phyloP scores from a whole-genome alignment of 108 stramenopile genomes.

The Craspedostauros australis region DNA sequence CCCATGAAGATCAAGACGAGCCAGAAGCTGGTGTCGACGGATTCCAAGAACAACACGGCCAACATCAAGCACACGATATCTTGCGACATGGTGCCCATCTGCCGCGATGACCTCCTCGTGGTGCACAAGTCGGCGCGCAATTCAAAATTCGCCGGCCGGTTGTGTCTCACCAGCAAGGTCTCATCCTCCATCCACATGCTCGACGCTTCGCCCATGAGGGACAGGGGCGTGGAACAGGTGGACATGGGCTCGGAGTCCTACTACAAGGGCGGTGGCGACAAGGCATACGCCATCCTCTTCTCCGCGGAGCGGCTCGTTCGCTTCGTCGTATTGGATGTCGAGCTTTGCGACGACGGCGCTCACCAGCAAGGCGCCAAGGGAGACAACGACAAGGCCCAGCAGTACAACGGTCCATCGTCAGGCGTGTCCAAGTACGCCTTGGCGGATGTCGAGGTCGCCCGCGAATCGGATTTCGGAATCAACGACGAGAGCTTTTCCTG shows the following conservation, averaged over 20 bases:
- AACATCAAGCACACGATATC: conserved; percentile 88
- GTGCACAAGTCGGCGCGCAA: conserved; percentile 67
- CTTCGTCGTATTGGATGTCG: conserved; percentile 93
- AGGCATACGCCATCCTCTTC: conserved; percentile 53
- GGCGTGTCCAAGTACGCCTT: conserved; percentile 60
- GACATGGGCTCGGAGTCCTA: conserved; percentile 35
- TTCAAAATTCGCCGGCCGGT: conserved; percentile 65
- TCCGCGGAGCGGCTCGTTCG: conserved; percentile 60
- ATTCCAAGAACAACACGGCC: conserved; percentile 88
- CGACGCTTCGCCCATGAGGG: conserved; percentile 65
- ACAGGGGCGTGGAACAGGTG: conserved; percentile 19
- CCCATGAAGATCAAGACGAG: conserved; percentile 84
- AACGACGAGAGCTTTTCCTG: conserved; percentile 84
- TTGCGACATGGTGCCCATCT: conserved; percentile 96
- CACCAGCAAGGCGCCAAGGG: not conserved
- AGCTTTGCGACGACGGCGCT: conserved; percentile 39
- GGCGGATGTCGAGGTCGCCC: conserved; percentile 91
- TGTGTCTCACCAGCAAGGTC: conserved; percentile 66
- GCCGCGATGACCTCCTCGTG: conserved; percentile 93
- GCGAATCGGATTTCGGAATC: conserved; percentile 86
- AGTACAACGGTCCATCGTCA: conserved; percentile 33
- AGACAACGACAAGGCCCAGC: not conserved
- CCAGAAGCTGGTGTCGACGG: conserved; percentile 88
- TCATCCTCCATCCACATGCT: conserved; percentile 56
- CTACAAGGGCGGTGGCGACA: conserved; percentile 60